phyloP scores from a whole-genome alignment of 2,329 filamentous ascomycete species.

The Cryphonectria naterciae region DNA sequence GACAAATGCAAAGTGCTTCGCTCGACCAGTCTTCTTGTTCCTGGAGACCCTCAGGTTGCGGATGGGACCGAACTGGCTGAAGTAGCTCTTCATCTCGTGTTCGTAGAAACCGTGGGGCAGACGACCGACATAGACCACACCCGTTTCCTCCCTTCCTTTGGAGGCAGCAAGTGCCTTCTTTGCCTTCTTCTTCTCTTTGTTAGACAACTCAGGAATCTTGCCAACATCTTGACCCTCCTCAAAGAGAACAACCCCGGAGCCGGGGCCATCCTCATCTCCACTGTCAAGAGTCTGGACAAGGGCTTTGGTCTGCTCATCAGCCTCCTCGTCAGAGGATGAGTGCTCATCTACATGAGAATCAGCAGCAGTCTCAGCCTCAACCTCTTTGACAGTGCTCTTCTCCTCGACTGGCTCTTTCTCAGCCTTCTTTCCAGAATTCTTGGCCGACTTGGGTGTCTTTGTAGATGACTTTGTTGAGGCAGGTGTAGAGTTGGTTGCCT shows the following conservation, averaged over 20 bases:
- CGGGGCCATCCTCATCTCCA: constrained; percentile 28
- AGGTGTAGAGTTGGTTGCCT: constrained; percentile 16
- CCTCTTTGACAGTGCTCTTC: constrained; percentile 46
- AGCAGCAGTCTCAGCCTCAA: constrained; percentile 9
- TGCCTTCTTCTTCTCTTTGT: constrained; percentile 48
- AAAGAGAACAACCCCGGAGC: constrained; percentile 37
- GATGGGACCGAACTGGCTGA: constrained; percentile 89
- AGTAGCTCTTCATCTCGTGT: constrained; percentile 91
- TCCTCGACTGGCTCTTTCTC: constrained; percentile 37
- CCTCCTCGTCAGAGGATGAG: constrained; percentile 24
- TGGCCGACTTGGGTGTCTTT: constrained; percentile 18
- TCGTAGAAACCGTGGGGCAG: constrained; percentile 93
- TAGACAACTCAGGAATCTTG: constrained; percentile 54
- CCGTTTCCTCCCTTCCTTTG: constrained; percentile 59
- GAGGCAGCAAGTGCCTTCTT: constrained; percentile 37
- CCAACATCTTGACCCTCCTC: constrained; percentile 55
- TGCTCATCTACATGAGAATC: constrained; percentile 17
- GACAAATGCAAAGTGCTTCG: constrained; percentile 94
- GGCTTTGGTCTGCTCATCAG: constrained; percentile 28
- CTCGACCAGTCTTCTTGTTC: constrained; percentile 87
- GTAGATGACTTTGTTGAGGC: background rate
- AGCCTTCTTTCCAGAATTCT: constrained; percentile 28
- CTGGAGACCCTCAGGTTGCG: constrained; percentile 79
- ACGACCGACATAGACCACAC: constrained; percentile 87
- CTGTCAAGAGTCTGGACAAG: constrained; percentile 29